Conservation (phyloP, 208 protist species). For the Perkinsela sp. region DNA sequence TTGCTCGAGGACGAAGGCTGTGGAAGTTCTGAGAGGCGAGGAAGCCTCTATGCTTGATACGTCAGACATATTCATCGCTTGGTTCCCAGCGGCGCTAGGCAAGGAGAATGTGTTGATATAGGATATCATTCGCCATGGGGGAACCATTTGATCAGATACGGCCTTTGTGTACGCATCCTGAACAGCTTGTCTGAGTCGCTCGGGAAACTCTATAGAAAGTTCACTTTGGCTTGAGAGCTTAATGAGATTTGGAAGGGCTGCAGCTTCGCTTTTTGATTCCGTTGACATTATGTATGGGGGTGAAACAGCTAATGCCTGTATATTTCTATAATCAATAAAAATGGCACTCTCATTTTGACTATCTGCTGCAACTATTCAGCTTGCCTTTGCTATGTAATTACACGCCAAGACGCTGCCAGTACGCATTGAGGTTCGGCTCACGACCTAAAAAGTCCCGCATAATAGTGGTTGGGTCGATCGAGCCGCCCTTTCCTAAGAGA, state of each 20-base stretch:
- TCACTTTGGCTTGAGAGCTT: neutral
- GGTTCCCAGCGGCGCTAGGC: neutral
- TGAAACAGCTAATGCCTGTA: too few species aligned
- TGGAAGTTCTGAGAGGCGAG: neutral
- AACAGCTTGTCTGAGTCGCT: neutral
- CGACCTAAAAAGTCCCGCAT: constrained; percentile 44
- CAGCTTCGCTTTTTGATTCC: too few species aligned
- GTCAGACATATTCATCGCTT: neutral
- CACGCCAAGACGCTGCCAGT: constrained; percentile 26
- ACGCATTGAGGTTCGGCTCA: constrained; percentile 37
- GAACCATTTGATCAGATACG: neutral
- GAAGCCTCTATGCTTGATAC: neutral
- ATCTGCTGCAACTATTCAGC: too few species aligned
- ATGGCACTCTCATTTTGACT: too few species aligned
- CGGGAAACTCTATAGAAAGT: neutral
- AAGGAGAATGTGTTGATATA: too few species aligned
- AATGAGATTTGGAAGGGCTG: neutral
- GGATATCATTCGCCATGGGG: neutral
- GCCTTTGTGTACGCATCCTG: neutral
- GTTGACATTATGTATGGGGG: too few species aligned
- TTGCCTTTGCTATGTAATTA: too few species aligned
- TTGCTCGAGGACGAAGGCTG: neutral
- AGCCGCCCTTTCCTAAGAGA: constrained; percentile 38
- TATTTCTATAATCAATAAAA: too few species aligned
- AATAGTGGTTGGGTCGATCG: constrained; percentile 27